phyloP scores from a whole-genome alignment of 345 rosid genomes.

The Populus ilicifolia region DNA sequence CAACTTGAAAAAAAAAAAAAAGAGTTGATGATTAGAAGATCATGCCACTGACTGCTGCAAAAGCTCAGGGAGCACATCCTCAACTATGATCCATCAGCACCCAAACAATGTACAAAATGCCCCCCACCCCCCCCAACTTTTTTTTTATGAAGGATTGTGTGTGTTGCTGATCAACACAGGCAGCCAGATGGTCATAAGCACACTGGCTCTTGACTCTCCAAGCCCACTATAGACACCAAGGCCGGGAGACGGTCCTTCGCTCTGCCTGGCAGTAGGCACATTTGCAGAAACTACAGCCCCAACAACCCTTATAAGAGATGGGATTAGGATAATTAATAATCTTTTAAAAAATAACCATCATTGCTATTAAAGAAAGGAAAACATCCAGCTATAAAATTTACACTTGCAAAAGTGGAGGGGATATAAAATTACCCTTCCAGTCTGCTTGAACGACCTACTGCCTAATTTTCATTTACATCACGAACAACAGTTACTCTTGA shows the following conservation, averaged over 20 bases:
- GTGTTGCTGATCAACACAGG: background rate
- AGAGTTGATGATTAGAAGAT: no score
- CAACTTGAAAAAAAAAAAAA: no score
- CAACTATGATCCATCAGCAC: background rate
- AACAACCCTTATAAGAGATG: background rate
- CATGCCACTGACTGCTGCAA: background rate
- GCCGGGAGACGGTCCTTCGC: background rate
- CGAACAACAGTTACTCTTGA: background rate
- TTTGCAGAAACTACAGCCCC: no score
- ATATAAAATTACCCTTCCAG: background rate
- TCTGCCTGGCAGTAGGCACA: background rate
- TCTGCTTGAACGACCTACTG: background rate
- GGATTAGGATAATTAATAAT: background rate
- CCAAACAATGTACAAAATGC: background rate
- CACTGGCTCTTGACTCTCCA: background rate
- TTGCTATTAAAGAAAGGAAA: background rate
- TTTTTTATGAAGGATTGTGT: background rate
- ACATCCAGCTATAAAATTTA: slow-evolving; percentile 5
- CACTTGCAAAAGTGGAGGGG: slow-evolving; percentile 4
- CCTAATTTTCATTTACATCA: background rate
- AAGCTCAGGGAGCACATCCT: background rate
- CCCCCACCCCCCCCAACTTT: background rate
- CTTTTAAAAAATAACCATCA: background rate
- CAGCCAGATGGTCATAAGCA: background rate
- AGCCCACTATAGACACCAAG: background rate